phyloP scores from a whole-genome alignment of 202 grass and related monocot species.

The Schoenoplectus tabernaemontani region DNA sequence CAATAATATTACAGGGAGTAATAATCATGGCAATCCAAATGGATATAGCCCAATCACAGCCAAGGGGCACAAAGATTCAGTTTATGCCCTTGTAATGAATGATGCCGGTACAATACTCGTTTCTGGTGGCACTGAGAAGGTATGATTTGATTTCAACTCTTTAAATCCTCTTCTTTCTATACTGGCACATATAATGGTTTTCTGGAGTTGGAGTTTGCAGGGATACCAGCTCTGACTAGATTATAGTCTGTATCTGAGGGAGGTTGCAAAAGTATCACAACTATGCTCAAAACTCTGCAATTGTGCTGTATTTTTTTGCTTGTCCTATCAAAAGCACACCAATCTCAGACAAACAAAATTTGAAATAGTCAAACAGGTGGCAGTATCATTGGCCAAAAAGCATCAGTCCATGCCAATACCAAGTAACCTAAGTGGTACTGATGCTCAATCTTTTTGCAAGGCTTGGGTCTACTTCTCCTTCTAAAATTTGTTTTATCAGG shows the following conservation, averaged over 20 bases:
- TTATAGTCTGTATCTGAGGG: neutral
- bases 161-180: slow-evolving; percentile 13
- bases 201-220: neutral
- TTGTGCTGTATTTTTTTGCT: neutral
- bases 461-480: neutral
- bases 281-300: neutral
- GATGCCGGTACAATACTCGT: slow-evolving; percentile 78
- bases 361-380: neutral
- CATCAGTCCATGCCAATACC: neutral
- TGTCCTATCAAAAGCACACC: neutral
- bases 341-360: neutral
- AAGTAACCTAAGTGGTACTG: neutral
- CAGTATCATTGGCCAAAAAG: neutral
- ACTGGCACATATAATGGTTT: slow-evolving; percentile 10
- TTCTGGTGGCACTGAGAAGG: slow-evolving; percentile 95
- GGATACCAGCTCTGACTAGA: neutral
- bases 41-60: slow-evolving; percentile 61
- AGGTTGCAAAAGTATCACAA: neutral
- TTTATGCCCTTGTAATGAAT: slow-evolving; percentile 93
- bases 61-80: slow-evolving; percentile 92
- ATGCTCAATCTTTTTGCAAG: neutral
- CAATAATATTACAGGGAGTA: slow-evolving; percentile 44
- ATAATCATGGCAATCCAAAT: slow-evolving; percentile 33
- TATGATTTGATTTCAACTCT: slow-evolving; percentile 24
- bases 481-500: neutral